Percentiles rank a stretch among this genome's conserved stretches.
These are phyloP conservation scores for Salvia rosmarinus DNA, from an alignment of 257 asterid species.

Conservation along the genomic window DNA sequence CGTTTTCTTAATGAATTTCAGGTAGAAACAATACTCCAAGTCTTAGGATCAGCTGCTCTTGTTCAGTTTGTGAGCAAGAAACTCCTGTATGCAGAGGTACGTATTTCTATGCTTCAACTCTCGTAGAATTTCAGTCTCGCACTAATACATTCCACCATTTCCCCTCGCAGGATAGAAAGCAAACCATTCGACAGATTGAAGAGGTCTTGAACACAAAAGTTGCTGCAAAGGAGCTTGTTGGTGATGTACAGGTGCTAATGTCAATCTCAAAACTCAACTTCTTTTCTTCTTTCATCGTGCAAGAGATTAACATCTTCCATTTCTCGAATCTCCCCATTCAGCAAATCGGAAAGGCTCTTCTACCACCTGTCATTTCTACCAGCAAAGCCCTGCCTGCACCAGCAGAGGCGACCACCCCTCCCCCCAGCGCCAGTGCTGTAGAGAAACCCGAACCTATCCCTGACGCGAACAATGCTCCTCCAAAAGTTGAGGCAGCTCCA, in stretches of 20 bases:
- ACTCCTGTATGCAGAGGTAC: constrained; percentile 88
- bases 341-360: constrained; percentile 90
- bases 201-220: constrained; percentile 70
- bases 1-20: constrained; percentile 36
- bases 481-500: constrained; percentile 48
- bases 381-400: constrained; percentile 72
- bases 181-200: constrained; percentile 70
- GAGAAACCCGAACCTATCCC: constrained; percentile 48
- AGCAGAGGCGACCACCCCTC: constrained; percentile 44
- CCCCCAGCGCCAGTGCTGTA: constrained; percentile 35
- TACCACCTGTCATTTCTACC: constrained; percentile 51
- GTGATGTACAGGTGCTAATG: constrained; percentile 72
- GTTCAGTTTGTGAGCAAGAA: constrained; percentile 85
- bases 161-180: constrained; percentile 78
- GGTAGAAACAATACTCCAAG: constrained; percentile 90
- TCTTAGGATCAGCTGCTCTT: constrained; percentile 85
- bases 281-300: background rate
- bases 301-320: background rate
- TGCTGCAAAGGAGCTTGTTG: constrained; percentile 82
- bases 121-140: background rate
- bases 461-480: constrained; percentile 41
- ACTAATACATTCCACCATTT: constrained; percentile 24
- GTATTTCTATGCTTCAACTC: background rate
- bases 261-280: background rate
- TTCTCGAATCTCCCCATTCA: constrained; percentile 31